Percentiles rank a stretch among this genome's conserved stretches.
phyloP scores from a whole-genome alignment of 179 eudicot species.

The Monotropa hypopitys region DNA sequence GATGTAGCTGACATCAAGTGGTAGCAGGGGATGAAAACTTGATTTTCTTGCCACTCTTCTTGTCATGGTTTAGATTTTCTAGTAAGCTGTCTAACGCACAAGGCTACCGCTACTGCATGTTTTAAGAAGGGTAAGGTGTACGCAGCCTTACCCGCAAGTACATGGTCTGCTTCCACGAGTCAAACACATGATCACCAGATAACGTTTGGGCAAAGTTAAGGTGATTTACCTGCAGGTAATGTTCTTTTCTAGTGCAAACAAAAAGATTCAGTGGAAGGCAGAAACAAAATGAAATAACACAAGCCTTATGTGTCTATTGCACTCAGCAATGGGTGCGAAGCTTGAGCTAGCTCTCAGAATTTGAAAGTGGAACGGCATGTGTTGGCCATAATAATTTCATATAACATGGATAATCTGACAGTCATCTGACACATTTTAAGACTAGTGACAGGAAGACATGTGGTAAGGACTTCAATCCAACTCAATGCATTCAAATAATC shows the following conservation, averaged over 20 bases:
- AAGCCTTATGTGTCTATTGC: neutral
- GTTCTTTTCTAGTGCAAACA: neutral
- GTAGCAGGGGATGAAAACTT: neutral
- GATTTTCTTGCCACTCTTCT: neutral
- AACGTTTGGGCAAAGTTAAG: too few species aligned
- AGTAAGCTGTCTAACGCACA: too few species aligned
- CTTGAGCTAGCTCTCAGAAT: neutral
- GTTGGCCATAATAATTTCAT: neutral
- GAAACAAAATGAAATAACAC: neutral
- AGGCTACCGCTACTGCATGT: too few species aligned
- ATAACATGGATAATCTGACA: neutral
- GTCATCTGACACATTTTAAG: neutral
- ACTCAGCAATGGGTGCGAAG: neutral
- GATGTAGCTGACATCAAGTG: neutral
- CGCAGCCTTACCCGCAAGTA: too few species aligned
- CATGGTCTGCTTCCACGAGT: too few species aligned
- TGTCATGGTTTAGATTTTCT: neutral
- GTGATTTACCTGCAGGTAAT: neutral
- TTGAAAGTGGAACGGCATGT: neutral
- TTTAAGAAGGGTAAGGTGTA: too few species aligned
- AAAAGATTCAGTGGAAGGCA: neutral
- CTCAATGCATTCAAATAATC: neutral
- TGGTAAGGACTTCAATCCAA: neutral
- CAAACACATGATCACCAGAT: too few species aligned
- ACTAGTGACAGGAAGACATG: neutral